Evolutionary conservation across 495 filamentous ascomycete genomes (phyloP).

Genomic region (Penicillium coprophilum): DNA sequence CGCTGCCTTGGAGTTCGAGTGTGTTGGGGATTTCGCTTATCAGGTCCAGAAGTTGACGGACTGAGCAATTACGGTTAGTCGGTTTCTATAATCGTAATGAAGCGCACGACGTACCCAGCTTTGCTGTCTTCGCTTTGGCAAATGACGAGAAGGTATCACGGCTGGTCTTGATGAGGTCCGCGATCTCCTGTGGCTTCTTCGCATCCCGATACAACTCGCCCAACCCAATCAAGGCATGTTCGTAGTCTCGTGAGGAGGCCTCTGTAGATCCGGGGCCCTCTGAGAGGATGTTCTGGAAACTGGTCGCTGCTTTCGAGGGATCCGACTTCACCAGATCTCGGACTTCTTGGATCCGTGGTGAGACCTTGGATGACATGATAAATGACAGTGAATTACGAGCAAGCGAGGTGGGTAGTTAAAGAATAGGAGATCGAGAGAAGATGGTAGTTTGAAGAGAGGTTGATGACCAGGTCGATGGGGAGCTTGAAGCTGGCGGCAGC

Average conservation of each 20-base stretch:
- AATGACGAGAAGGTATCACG: constrained; percentile 89
- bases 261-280: constrained; percentile 80
- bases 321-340: constrained; percentile 77
- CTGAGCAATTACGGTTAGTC: constrained; percentile 43
- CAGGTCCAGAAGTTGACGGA: constrained; percentile 94
- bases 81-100: background rate
- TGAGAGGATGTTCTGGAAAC: constrained; percentile 86
- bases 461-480: constrained; percentile 27
- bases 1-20: constrained; percentile 84
- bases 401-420: constrained; percentile 5
- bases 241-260: constrained; percentile 82
- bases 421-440: constrained; percentile 6
- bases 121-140: constrained; percentile 98
- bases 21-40: constrained; percentile 92
- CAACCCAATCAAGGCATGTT: constrained; percentile 66
- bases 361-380: constrained; percentile 53
- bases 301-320: constrained; percentile 73
- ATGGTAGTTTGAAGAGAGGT: constrained; percentile 23
- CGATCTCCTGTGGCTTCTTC: constrained; percentile 83
- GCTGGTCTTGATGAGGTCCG: constrained; percentile 86
- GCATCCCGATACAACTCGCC: constrained; percentile 91
- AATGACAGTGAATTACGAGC: constrained; percentile 2
- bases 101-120: constrained; percentile 70
- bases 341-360: constrained; percentile 75
- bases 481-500: constrained; percentile 38